These are phyloP conservation scores for Lunasporangiospora selenospora DNA, from an alignment of 192 early-diverging fungal species.

Conservation along the genomic window DNA sequence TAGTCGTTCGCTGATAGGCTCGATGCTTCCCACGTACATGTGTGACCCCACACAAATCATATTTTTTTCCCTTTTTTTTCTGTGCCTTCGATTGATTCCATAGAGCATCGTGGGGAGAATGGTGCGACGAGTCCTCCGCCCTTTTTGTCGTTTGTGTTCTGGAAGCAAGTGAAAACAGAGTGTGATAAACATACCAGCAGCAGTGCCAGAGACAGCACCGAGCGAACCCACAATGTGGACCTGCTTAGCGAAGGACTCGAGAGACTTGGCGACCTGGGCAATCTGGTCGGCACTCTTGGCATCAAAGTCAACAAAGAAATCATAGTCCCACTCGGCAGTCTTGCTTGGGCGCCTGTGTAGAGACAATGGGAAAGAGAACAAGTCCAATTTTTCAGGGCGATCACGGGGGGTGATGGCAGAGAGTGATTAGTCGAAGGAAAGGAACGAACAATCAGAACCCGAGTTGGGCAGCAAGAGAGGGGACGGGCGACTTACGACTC, in stretches of 20 bases:
- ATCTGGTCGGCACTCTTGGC: constrained; percentile 69
- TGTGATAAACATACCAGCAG: constrained; percentile 37
- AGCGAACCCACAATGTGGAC: constrained; percentile 65
- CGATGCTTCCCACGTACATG: too few relatives aligned
- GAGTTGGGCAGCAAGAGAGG: neutral
- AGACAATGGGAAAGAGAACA: constrained; percentile 1
- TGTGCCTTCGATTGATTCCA: too few relatives aligned
- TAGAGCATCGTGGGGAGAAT: too few relatives aligned
- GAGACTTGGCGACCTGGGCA: constrained; percentile 59
- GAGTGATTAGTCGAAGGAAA: too few relatives aligned
- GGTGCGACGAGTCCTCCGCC: too few relatives aligned
- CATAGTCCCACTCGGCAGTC: constrained; percentile 81
- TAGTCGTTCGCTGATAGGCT: too few relatives aligned
- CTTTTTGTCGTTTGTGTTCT: constrained; percentile 19
- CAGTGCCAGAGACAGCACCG: constrained; percentile 41
- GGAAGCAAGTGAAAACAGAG: too few relatives aligned
- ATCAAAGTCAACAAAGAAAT: constrained; percentile 94
- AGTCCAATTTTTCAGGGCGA: too few relatives aligned
- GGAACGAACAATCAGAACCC: too few relatives aligned
- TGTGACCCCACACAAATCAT: too few relatives aligned
- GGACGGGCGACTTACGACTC: constrained; percentile 68
- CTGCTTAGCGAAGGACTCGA: constrained; percentile 74
- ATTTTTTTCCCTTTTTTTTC: too few relatives aligned
- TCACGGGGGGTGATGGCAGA: too few relatives aligned
- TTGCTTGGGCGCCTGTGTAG: constrained; percentile 74